phyloP scores from a whole-genome alignment of 441 rosid genomes.

The Croton laevigatus region DNA sequence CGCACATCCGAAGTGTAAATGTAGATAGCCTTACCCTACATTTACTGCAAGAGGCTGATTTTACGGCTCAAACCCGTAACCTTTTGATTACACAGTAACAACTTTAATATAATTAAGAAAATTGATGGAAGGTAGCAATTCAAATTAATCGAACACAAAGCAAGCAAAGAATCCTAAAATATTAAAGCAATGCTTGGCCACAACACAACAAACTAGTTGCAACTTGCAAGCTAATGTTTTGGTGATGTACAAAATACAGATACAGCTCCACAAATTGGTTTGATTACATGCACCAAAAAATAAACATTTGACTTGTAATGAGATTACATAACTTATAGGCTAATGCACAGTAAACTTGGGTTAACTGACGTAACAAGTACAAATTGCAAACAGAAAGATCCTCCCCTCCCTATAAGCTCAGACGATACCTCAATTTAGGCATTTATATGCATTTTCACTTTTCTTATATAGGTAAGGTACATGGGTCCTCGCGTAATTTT shows the following conservation, averaged over 20 bases:
- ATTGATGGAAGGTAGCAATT: too few relatives aligned
- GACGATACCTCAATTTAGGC: slow-evolving; percentile 15
- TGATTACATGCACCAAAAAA: slow-evolving; percentile 11
- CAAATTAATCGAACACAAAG: background rate
- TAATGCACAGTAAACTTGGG: slow-evolving; percentile 25
- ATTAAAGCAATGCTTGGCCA: background rate
- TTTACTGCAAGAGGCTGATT: too few relatives aligned
- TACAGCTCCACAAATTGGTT: slow-evolving; percentile 3
- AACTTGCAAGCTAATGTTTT: background rate
- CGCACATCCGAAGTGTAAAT: too few relatives aligned
- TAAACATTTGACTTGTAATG: slow-evolving; percentile 15
- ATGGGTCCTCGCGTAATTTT: slow-evolving; percentile 10
- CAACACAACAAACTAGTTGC: background rate
- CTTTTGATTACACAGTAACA: too few relatives aligned
- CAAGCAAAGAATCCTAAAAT: background rate
- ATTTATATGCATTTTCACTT: slow-evolving; percentile 21
- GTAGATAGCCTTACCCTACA: too few relatives aligned
- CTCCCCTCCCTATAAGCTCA: background rate
- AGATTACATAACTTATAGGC: slow-evolving; percentile 29
- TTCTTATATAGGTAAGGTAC: slow-evolving; percentile 27
- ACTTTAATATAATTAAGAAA: too few relatives aligned
- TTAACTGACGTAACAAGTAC: slow-evolving; percentile 20
- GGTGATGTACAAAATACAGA: background rate
- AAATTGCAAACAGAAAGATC: slow-evolving; percentile 16
- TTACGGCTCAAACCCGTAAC: too few relatives aligned